phyloP scores from a whole-genome alignment of 805 yeast species.

The Zygoascus ofunaensis region DNA sequence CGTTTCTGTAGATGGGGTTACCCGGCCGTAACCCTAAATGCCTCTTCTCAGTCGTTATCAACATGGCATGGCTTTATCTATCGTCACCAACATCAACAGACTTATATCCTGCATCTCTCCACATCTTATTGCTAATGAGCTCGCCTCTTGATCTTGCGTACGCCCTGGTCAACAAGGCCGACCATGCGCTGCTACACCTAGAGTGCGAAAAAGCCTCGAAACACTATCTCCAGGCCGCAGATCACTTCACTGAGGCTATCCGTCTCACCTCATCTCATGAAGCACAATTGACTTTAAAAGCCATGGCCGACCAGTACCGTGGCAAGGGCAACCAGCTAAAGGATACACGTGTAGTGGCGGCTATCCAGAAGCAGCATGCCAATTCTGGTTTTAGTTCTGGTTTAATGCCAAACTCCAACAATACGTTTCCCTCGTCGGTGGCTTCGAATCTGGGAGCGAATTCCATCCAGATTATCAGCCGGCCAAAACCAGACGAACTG shows the following conservation, averaged over 20 bases:
- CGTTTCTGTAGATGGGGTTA: too few species aligned
- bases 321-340: constrained; percentile 27
- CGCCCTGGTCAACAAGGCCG: constrained; percentile 45
- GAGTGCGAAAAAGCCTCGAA: constrained; percentile 36
- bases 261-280: constrained; percentile 17
- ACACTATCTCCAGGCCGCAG: constrained; percentile 33
- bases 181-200: constrained; percentile 36
- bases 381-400: too few species aligned
- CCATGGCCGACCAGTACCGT: constrained; percentile 26
- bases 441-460: neutral
- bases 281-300: constrained; percentile 25
- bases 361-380: too few species aligned
- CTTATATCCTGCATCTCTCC: too few species aligned
- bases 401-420: constrained; percentile 2
- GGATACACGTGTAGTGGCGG: constrained; percentile 9
- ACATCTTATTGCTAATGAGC: too few species aligned
- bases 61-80: too few species aligned
- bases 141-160: constrained; percentile 29
- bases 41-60: too few species aligned
- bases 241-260: constrained; percentile 25
- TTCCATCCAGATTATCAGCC: neutral
- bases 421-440: too few species aligned
- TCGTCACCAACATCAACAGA: too few species aligned
- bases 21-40: too few species aligned
- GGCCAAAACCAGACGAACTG: constrained; percentile 10